Base-by-base conservation (phyloP, 2,329 filamentous ascomycete genomes). In the Aspergillus uvarum region DNA sequence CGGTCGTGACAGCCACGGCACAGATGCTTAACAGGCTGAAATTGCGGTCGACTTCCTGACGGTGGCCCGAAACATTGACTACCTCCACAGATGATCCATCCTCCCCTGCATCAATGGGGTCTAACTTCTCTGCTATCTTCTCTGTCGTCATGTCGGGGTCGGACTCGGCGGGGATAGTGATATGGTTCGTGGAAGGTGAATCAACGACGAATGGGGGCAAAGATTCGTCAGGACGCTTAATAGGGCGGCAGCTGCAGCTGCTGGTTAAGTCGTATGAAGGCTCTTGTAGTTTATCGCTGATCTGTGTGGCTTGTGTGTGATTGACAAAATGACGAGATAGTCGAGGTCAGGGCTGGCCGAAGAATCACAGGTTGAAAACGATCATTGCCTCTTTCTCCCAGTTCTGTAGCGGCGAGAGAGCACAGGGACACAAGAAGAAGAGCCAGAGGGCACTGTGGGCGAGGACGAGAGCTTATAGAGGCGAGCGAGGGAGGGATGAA, bases 61-160 rank as follows among this genome's bases (percentile, higher is more conserved):
- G 79, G 71, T 89, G 85, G 5, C 87, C 86, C 2, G 86, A 86
- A 1, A 85, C 85, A 67, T 89, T 89, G 69, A 89, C 71, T n/a
- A 80, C 68, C 32, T 80, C 73, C 11, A 81, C 65, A 11, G 68
- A 61, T n/a, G 57, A 52, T 29, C 68, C 62, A 38, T 72, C 71
- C 48, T 74, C 70, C 3, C 67, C 60, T 12, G 65, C 54, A 51
- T 74, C 70, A 42, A 68, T 49, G 29, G 64, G 62, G 31, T 58
- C 55, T 32, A 55, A 56, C 59, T 74, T 73, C 48, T 74, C 68
- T 22, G 65, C 54, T 19, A 51, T 19, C 10, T 62, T 59, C 21
- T 62, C 53, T 47, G 59, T 49, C 47, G 63, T 59, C 67, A 70
- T 70, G 26, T 55, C 47, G 38, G 42, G 5, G 29, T 26, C 16